Evolutionary conservation across 768 basidiomycete genomes (phyloP).

Genomic region (Suillus lakei): DNA sequence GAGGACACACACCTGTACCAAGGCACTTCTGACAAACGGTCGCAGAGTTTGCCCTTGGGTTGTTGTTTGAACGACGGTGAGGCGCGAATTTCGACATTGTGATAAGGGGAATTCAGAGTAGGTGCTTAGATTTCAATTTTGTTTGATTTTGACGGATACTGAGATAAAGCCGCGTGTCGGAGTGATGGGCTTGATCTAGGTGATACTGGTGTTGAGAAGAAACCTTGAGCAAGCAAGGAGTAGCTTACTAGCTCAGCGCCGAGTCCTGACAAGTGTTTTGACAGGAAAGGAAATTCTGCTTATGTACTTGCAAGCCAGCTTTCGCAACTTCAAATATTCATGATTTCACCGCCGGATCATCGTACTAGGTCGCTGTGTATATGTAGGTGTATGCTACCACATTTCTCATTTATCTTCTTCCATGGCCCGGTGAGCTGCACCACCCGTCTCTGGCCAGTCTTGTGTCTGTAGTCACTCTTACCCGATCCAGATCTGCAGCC

Average conservation of each 20-base stretch:
- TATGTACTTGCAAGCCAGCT: slow-evolving; percentile 27
- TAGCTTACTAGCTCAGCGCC: no score
- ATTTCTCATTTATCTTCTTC: no score
- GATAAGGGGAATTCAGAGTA: neutral
- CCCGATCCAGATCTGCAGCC: no score
- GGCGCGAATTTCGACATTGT: slow-evolving; percentile 84
- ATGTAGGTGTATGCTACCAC: no score
- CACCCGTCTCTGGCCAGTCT: no score
- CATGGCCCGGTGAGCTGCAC: no score
- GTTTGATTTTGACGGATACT: neutral
- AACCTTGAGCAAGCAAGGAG: neutral
- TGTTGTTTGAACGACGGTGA: slow-evolving; percentile 63
- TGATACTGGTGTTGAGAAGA: neutral
- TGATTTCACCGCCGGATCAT: no score
- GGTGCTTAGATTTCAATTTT: neutral
- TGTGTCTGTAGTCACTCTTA: no score
- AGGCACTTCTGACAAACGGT: slow-evolving; percentile 89
- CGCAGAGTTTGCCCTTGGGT: slow-evolving; percentile 63
- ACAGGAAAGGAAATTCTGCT: slow-evolving; percentile 14
- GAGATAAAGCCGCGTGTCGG: neutral
- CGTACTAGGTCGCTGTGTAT: no score
- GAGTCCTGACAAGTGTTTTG: no score
- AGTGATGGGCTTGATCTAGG: neutral
- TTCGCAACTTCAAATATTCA: no score
- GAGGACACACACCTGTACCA: slow-evolving; percentile 52